A percentile compares a stretch with the other conserved stretches of the same genome.
Evolutionary conservation across 768 basidiomycete species (phyloP).

Genomic region (Hysterangium stoloniferum): DNA sequence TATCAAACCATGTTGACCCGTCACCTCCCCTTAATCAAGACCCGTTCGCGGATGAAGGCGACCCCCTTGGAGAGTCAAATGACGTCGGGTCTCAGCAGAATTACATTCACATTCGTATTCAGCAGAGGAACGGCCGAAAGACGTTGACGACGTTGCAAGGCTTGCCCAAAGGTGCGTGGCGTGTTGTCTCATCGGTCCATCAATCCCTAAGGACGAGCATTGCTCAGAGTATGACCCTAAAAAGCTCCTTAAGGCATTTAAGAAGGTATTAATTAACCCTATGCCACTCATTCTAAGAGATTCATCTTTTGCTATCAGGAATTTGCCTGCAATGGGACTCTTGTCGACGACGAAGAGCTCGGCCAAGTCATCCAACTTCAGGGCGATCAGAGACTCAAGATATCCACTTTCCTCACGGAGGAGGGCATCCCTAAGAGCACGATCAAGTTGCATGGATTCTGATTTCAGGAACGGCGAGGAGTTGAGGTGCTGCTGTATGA

Average conservation of each 20-base stretch:
- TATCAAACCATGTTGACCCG: background rate
- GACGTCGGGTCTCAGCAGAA: constrained; percentile 78
- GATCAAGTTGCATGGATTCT: constrained; percentile 89
- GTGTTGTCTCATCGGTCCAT: constrained; percentile 9
- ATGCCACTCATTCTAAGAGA: background rate
- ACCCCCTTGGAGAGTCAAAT: constrained; percentile 63
- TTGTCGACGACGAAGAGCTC: constrained; percentile 92
- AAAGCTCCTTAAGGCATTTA: constrained; percentile 98
- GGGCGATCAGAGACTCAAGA: constrained; percentile 93
- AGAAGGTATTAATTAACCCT: constrained; percentile 60
- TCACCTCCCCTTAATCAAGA: constrained; percentile 36
- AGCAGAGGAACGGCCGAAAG: constrained; percentile 98
- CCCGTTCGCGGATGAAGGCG: constrained; percentile 94
- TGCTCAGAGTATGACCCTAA: constrained; percentile 88
- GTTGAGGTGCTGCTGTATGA: constrained; percentile 2
- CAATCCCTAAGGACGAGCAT: background rate
- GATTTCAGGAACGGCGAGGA: constrained; percentile 19
- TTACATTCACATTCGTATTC: constrained; percentile 94
- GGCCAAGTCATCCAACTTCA: constrained; percentile 98
- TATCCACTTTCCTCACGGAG: constrained; percentile 77
- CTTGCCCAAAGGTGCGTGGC: constrained; percentile 71
- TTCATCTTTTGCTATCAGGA: constrained; percentile 43
- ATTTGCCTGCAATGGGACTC: constrained; percentile 97
- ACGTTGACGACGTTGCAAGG: constrained; percentile 97
- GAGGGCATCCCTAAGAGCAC: constrained; percentile 70